Base-by-base conservation (phyloP, 2,329 filamentous ascomycete species). In the Ophiostoma tasmaniense region DNA sequence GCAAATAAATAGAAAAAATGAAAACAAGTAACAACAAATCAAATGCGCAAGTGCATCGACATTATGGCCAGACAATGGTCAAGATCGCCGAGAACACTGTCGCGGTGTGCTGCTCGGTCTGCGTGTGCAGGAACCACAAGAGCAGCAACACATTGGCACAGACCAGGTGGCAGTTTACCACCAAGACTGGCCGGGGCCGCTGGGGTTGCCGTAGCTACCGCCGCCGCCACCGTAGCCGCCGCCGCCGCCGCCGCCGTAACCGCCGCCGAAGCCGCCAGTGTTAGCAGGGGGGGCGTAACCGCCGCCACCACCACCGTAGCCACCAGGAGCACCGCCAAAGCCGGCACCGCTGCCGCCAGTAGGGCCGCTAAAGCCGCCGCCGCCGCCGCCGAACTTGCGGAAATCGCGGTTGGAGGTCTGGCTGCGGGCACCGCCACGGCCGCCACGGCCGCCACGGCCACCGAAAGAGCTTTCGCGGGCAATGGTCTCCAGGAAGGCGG, bases 401-500 rank as follows among this genome's bases (percentile, higher is more conserved):
- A 95, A 92, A 79, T 98, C 95, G 77, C 93, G 93, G 80, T 89
- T 96, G 75, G 89, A 83, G 76, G 80, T 80, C 75, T 84, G 82
- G 74, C 90, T 89, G 77, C 90, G 87, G 71, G 90, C 89, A 76
- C 91, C 89, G 71, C 92, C 89, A 72, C 90, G 85, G 72, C 90
- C 86, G 73, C 87, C 83, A 71, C 88, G 83, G 28, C 82, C 79
- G 69, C 89, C 81, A 66, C 89, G 80, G 65, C 90, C 85, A 70
- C 92, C 91, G 74, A 88, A 97, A 75, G 91, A 91, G 73, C 92
- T 91, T 82, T 99, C 95, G 73, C 95, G 93, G 76, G 95, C 94
- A 81, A 99, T 97, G 77, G 91, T 96, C 86, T 99, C 95, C 71
- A 99, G 86, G 87, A 98, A 99, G 65, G 85, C 79, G 39, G 95